Evolutionary conservation across 768 basidiomycete genomes (phyloP).

Genomic region (Mycena chlorophos): DNA sequence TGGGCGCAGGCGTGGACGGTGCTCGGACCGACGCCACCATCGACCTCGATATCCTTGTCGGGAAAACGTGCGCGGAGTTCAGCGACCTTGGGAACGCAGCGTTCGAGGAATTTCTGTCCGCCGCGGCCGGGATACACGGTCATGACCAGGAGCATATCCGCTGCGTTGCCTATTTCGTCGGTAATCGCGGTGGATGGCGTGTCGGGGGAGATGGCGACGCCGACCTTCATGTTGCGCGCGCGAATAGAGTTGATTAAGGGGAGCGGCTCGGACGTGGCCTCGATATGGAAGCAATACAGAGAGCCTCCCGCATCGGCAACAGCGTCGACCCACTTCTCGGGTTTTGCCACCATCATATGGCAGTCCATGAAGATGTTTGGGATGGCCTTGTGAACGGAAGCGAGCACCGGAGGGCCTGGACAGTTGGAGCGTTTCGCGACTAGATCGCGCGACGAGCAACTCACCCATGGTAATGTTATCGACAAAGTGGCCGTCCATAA

Average conservation of each 20-base stretch:
- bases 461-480: constrained; percentile 97
- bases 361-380: constrained; percentile 99
- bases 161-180: constrained; percentile 76
- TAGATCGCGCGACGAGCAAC: constrained; percentile 21
- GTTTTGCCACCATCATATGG: constrained; percentile 99
- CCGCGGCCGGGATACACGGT: constrained; percentile 96
- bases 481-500: constrained; percentile 99
- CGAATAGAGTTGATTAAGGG: constrained; percentile 82
- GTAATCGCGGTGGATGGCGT: constrained; percentile 89
- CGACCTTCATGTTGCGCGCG: constrained; percentile 85
- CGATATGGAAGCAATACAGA: constrained; percentile 95
- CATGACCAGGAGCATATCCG: constrained; percentile 98
- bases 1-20: constrained; percentile 86
- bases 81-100: constrained; percentile 89
- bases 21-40: constrained; percentile 93
- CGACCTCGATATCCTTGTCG: constrained; percentile 94
- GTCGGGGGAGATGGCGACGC: constrained; percentile 95
- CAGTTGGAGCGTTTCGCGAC: not conserved
- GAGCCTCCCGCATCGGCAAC: constrained; percentile 95
- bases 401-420: constrained; percentile 82
- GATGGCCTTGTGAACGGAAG: constrained; percentile 80
- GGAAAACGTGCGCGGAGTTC: constrained; percentile 91
- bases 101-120: constrained; percentile 93
- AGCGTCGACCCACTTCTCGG: constrained; percentile 93
- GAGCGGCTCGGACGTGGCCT: constrained; percentile 79